Conservation (phyloP, 2,329 filamentous ascomycete genomes). For the Phialophora expanda region DNA sequence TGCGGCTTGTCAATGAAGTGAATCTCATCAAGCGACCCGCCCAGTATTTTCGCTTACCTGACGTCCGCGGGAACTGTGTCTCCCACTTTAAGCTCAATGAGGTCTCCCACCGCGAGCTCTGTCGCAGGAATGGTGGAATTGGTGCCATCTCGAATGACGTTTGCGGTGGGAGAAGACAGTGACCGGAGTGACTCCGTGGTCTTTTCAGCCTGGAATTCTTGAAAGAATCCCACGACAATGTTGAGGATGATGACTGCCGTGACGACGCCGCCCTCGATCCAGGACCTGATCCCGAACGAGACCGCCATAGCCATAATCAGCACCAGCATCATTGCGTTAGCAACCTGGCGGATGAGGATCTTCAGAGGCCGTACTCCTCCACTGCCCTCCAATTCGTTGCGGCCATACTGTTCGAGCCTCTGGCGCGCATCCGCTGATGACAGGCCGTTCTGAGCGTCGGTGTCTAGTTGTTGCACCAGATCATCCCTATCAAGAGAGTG, state of each 20-base stretch:
- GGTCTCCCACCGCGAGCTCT: slow-evolving; percentile 63
- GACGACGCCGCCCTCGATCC: slow-evolving; percentile 66
- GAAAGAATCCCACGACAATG: slow-evolving; percentile 62
- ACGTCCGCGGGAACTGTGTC: slow-evolving; percentile 57
- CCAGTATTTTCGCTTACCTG: slow-evolving; percentile 24
- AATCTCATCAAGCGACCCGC: neutral
- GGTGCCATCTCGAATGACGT: slow-evolving; percentile 57
- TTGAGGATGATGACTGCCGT: slow-evolving; percentile 64
- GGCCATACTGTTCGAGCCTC: slow-evolving; percentile 63
- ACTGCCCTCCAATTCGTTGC: slow-evolving; percentile 70
- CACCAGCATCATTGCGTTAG: slow-evolving; percentile 70
- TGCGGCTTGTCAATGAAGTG: slow-evolving; percentile 3
- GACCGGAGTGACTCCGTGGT: slow-evolving; percentile 59
- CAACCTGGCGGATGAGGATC: slow-evolving; percentile 69
- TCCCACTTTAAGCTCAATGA: slow-evolving; percentile 58
- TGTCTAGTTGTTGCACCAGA: slow-evolving; percentile 61
- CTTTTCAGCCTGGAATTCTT: slow-evolving; percentile 59
- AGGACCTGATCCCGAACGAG: slow-evolving; percentile 63
- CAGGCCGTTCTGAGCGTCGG: slow-evolving; percentile 59
- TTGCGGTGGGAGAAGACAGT: slow-evolving; percentile 56
- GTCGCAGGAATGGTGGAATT: slow-evolving; percentile 57
- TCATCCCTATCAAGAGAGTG: slow-evolving; percentile 64
- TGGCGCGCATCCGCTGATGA: slow-evolving; percentile 59
- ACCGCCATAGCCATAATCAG: slow-evolving; percentile 64
- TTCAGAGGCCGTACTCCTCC: slow-evolving; percentile 72